Conservation (phyloP, 352 stramenopile species). For the Globisporangium mamillatum region DNA sequence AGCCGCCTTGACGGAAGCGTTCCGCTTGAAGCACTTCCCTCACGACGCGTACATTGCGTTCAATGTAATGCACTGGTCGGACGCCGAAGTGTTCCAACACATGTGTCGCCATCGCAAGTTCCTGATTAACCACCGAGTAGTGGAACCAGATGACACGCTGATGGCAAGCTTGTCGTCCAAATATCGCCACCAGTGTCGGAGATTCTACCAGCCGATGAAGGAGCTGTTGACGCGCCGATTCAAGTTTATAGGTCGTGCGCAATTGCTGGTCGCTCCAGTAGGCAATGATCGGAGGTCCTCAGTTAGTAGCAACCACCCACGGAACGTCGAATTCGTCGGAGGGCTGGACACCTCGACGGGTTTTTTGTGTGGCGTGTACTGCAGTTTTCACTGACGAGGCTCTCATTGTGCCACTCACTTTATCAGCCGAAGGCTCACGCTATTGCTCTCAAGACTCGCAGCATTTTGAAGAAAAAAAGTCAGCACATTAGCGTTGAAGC, state of each 20-base stretch:
- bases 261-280: background rate
- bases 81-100: constrained; percentile 20
- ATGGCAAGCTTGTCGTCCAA: constrained; percentile 12
- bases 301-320: background rate
- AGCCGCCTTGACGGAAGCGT: background rate
- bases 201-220: constrained; percentile 29
- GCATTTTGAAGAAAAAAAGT: background rate
- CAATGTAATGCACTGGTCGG: constrained; percentile 19
- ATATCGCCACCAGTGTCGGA: constrained; percentile 27
- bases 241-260: constrained; percentile 1
- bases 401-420: background rate
- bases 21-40: constrained; percentile 5
- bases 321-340: constrained; percentile 3
- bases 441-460: background rate
- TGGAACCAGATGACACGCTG: background rate
- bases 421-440: background rate
- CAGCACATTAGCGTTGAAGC: too few species aligned
- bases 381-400: background rate
- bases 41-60: constrained; percentile 19
- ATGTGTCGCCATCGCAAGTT: constrained; percentile 24
- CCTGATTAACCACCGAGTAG: background rate
- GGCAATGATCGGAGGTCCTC: background rate
- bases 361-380: constrained; percentile 4
- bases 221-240: constrained; percentile 19
- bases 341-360: background rate